These are phyloP conservation scores for Rhazya stricta DNA, from an alignment of 257 asterid species.

Conservation along the genomic window DNA sequence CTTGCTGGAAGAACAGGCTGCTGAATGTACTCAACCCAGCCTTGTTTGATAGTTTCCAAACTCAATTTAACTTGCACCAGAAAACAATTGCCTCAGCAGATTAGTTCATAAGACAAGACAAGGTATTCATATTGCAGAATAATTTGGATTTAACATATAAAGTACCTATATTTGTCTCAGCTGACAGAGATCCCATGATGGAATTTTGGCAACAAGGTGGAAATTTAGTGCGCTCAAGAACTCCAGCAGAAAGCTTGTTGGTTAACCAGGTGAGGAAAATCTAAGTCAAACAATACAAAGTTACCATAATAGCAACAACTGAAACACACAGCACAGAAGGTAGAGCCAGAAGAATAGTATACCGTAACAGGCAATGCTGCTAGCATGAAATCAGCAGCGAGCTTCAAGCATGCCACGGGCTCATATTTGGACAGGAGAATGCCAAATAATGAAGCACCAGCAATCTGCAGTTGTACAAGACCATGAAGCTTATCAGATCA, in stretches of 20 bases:
- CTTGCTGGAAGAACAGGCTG: slow-evolving; percentile 99
- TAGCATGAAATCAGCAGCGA: slow-evolving; percentile 71
- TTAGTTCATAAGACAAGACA: slow-evolving; percentile 7
- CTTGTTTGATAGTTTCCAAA: slow-evolving; percentile 67
- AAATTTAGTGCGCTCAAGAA: slow-evolving; percentile 61
- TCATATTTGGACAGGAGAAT: slow-evolving; percentile 68
- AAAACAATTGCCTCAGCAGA: slow-evolving; percentile 23
- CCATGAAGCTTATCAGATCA: slow-evolving; percentile 14
- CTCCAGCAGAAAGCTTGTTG: slow-evolving; percentile 83
- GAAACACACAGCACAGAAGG: slow-evolving; percentile 10
- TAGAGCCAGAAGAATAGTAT: slow-evolving; percentile 20
- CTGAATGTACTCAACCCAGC: slow-evolving; percentile 84
- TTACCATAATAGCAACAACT: slow-evolving; percentile 16
- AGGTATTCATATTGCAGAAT: slow-evolving; percentile 5
- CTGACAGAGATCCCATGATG: slow-evolving; percentile 31
- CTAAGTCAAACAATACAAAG: slow-evolving; percentile 34
- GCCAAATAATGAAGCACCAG: slow-evolving; percentile 90
- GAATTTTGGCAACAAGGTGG: slow-evolving; percentile 42
- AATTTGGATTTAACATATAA: slow-evolving; percentile 15
- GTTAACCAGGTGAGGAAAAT: slow-evolving; percentile 77
- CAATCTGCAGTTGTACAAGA: slow-evolving; percentile 48
- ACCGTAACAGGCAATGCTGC: slow-evolving; percentile 80
- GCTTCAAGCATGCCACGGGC: slow-evolving; percentile 66
- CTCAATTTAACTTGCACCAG: slow-evolving; percentile 41
- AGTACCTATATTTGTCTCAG: slow-evolving; percentile 57